A percentile compares a stretch with the other conserved stretches of the same genome.
These are phyloP conservation scores for Hypoxylon sp. DNA, from an alignment of 2,329 filamentous ascomycete genomes.

Conservation along the genomic window DNA sequence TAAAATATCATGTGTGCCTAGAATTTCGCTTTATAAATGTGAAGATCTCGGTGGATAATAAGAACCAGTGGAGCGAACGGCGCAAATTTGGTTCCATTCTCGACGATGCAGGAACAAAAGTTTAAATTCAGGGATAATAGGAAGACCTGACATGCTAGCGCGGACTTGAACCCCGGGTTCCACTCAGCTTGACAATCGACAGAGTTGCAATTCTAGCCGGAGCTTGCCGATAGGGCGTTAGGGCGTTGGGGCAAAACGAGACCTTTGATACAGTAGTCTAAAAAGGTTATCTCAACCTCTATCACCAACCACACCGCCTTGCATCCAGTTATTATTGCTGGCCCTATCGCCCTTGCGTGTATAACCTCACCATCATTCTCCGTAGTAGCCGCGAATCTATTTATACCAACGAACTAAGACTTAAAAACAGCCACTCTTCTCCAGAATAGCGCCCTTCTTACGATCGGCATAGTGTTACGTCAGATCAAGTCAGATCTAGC, in stretches of 20 bases:
- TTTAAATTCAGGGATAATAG: slow-evolving; percentile 25
- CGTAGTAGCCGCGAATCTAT: background rate
- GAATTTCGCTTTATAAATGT: background rate
- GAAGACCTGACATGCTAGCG: slow-evolving; percentile 14
- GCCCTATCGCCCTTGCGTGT: background rate
- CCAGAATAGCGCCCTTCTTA: background rate
- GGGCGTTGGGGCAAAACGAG: no score
- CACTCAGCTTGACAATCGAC: slow-evolving; percentile 10
- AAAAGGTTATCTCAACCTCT: slow-evolving; percentile 24
- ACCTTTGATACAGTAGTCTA: background rate
- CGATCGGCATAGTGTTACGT: background rate
- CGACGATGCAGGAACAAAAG: slow-evolving; percentile 26
- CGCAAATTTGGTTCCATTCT: slow-evolving; percentile 3
- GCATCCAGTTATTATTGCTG: background rate
- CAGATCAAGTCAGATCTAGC: slow-evolving; percentile 7
- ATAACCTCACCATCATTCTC: background rate
- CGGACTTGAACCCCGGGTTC: slow-evolving; percentile 23
- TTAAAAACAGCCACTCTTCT: background rate
- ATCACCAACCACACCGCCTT: slow-evolving; percentile 9
- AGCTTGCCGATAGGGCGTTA: slow-evolving; percentile 25
- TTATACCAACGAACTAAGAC: background rate
- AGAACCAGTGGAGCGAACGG: background rate
- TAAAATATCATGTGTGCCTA: background rate
- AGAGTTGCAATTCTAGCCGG: slow-evolving; percentile 22
- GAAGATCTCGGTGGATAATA: slow-evolving; percentile 3